Evolutionary conservation across 257 asterid genomes (phyloP), one percentile per base, ranked within the genome.

Genomic region (Fraxinus americana): DNA sequence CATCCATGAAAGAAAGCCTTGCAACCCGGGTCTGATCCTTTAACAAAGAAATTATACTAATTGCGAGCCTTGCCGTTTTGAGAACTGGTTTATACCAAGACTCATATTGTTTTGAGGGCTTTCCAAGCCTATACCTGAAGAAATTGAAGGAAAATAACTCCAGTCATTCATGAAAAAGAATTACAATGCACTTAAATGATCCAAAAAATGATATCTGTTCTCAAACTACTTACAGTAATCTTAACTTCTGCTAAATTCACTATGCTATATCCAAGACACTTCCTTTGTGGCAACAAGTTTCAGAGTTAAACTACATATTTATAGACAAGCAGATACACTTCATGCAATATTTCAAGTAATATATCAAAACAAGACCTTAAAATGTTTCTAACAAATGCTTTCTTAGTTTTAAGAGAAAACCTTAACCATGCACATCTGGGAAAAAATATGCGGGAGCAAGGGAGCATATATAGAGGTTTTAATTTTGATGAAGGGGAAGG

Each of bases 61-160:
- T 86, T 67, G 97, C 97, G 68, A 95, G 89, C 76, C 86, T 88
- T 50, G 94, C 96, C 12, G 97, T 93, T 84, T 89, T 95, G 70
- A 91, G 82, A 78, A 95, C 96, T 82, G 88, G 92, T 75, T 88
- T 90, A 75, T 89, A 95, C 99, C 98, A 93, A 38, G 98, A 90
- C 74, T 94, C 96, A 79, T 95, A 95, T 76, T 93, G 99, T 76
- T 93, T 95, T 23, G 97, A 87, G 32, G 98, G 98, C 82, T 88
- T 88, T 70, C 99, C 98, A 71, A 95, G 98, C 86, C 98, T 89
- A 79, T 95, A 95, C 98, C 99, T 95, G 91, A 75, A 82, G 73
- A 81, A 66, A 61, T 25, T 76, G 23, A 70, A 81, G 59, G 82
- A 79, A 70, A 39, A 35, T 36, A 80, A 34, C 43, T 36, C 23